Evolutionary conservation across 2,329 filamentous ascomycete genomes (phyloP), one percentile per base, ranked within the genome.

Genomic region (Paecilomyces sp.): DNA sequence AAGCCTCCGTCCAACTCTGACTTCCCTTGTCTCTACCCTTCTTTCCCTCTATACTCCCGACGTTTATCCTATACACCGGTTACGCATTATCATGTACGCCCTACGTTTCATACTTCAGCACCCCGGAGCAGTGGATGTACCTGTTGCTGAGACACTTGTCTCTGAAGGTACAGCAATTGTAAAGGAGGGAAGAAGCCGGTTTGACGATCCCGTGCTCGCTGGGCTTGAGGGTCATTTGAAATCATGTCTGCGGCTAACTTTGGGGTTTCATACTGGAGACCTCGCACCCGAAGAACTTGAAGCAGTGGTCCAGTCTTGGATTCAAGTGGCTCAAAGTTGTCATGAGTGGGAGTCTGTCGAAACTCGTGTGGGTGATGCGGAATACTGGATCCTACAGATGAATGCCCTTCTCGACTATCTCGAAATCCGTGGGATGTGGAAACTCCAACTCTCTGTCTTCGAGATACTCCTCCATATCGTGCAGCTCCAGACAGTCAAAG

Each of bases 351-450:
- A 73, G 7, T 70, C 74, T 6, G 63, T 87, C 18, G 60, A 73
- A 13, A 66, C 71, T 12, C 69, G 71, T 13, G 67, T 88, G n/a
- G 81, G 84, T 54, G 79, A 85, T 64, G 65, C 77, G 7, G 75
- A 79, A 18, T 71, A 74, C 54, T 80, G 83, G 69, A 62, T 83
- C 13, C 66, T 77, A 31, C 81, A 85, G 56, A 71, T 88, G 41
- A 77, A 80, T 58, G 77, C 80, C 1, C 71, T 84, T 50, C 75
- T 81, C 7, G 82, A 86, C 59, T 88, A 81, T 64, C 76, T 86
- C 3, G 80, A 81, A 55, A 80, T 85, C 50, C 80, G 83, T 59
- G 85, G 84, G 1, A 74, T 83, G 33, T 81, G 81, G 64, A 79
- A 77, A 55, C 67, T 79, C 28, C 77, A 79, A 52, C 67, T 85